A percentile compares a stretch with the other conserved stretches of the same genome.
phyloP scores from a whole-genome alignment of 805 yeast genomes.

The Lachancea sp. region DNA sequence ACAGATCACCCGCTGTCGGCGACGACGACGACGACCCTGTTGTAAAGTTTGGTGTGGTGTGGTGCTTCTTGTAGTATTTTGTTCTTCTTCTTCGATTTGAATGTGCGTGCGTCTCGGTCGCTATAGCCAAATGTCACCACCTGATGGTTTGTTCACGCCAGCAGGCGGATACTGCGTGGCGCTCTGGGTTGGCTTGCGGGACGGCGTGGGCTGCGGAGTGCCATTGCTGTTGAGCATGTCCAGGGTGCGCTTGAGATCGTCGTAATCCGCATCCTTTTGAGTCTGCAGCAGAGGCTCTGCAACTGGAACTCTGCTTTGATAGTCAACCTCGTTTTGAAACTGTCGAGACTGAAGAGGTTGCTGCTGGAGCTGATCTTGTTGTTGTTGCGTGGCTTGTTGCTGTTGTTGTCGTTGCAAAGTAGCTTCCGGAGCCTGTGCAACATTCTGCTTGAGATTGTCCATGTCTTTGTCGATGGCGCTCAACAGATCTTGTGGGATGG shows the following conservation, averaged over 20 bases:
- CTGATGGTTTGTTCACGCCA: constrained; percentile 14
- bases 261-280: constrained; percentile 17
- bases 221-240: constrained; percentile 7
- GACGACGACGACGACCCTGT: no score
- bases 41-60: no score
- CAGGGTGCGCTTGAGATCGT: constrained; percentile 12
- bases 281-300: constrained; percentile 12
- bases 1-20: background rate
- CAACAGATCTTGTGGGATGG: constrained; percentile 26
- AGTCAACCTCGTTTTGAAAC: constrained; percentile 5
- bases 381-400: constrained; percentile 9
- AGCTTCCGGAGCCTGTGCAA: constrained; percentile 11
- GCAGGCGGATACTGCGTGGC: constrained; percentile 9
- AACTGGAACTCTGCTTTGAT: constrained; percentile 10
- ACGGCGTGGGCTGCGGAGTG: constrained; percentile 11
- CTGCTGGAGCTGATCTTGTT: constrained; percentile 7
- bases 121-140: constrained; percentile 25
- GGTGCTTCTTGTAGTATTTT: no score
- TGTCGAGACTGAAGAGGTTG: constrained; percentile 10
- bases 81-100: no score
- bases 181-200: constrained; percentile 4
- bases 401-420: constrained; percentile 6
- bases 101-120: no score
- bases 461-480: constrained; percentile 29
- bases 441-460: constrained; percentile 27